Evolutionary conservation across 2,329 filamentous ascomycete genomes (phyloP).

Genomic region (Microdochium bolleyi): DNA sequence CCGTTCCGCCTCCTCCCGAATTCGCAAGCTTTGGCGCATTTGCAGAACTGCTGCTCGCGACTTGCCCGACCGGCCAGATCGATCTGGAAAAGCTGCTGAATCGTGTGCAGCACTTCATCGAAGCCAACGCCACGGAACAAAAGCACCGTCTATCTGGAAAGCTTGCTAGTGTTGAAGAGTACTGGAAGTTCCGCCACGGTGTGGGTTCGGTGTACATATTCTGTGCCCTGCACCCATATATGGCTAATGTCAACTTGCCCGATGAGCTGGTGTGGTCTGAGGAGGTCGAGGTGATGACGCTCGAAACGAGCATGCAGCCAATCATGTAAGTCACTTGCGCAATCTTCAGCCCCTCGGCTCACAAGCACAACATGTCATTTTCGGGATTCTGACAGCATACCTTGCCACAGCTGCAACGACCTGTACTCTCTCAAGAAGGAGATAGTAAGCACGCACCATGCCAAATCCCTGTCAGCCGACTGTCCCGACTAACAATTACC

Average conservation of each 20-base stretch:
- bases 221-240: constrained; percentile 9
- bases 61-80: constrained; percentile 3
- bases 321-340: constrained; percentile 6
- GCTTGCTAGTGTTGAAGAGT: constrained; percentile 7
- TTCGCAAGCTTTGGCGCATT: constrained; percentile 7
- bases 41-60: constrained; percentile 3
- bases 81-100: constrained; percentile 4
- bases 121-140: constrained; percentile 9
- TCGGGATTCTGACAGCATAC: background rate
- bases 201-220: constrained; percentile 9
- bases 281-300: constrained; percentile 7
- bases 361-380: background rate
- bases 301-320: constrained; percentile 9
- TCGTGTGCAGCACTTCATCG: constrained; percentile 10
- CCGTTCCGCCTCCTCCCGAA: constrained; percentile 2
- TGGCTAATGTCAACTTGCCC: constrained; percentile 7
- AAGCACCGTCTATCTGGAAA: constrained; percentile 7
- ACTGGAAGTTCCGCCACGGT: constrained; percentile 11
- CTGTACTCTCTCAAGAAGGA: constrained; percentile 10
- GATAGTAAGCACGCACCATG: constrained; percentile 3
- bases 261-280: constrained; percentile 8
- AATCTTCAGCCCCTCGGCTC: background rate
- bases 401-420: constrained; percentile 7
- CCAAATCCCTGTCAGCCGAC: background rate
- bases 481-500: background rate